Evolutionary conservation across 192 early-diverging fungal species (phyloP).

Genomic region (Coemansia sp.): DNA sequence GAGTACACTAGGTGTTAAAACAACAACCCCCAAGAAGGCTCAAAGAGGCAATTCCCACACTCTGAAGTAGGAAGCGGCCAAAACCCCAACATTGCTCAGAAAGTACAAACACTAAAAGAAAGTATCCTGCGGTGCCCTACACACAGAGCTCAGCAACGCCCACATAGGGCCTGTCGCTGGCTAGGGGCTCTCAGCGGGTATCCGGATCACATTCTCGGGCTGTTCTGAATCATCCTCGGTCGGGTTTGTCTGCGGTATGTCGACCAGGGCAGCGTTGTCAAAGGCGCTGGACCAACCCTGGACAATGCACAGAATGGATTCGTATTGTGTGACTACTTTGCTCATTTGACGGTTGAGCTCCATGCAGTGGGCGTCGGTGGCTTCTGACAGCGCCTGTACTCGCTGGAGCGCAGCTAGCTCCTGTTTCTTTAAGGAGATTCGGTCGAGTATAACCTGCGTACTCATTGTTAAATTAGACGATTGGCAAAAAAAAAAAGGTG

Average conservation of each 20-base stretch:
- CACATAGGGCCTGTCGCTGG: neutral
- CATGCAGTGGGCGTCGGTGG: conserved; percentile 46
- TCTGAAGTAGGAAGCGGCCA: too few relatives aligned
- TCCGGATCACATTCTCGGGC: conserved; percentile 49
- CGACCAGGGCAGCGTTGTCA: conserved; percentile 48
- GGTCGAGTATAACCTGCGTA: conserved; percentile 40
- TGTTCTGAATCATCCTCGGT: conserved; percentile 46
- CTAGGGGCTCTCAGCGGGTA: conserved; percentile 24
- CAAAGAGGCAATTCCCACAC: too few relatives aligned
- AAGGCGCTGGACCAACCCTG: conserved; percentile 50
- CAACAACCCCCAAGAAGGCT: too few relatives aligned
- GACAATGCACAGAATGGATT: conserved; percentile 38
- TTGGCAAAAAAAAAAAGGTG: neutral
- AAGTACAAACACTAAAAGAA: too few relatives aligned
- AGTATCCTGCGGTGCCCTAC: too few relatives aligned
- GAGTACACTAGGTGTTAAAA: too few relatives aligned
- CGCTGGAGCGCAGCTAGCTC: conserved; percentile 47
- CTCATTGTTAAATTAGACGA: conserved; percentile 15
- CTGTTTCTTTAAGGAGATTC: conserved; percentile 48
- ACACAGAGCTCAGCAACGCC: too few relatives aligned
- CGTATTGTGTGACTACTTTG: conserved; percentile 49
- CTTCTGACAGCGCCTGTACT: conserved; percentile 40
- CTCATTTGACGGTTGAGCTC: conserved; percentile 53
- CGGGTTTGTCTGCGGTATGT: conserved; percentile 33
- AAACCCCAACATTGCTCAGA: too few relatives aligned